Conservation (phyloP, 1,284 basidiomycete genomes). For the Puccinia horiana region DNA sequence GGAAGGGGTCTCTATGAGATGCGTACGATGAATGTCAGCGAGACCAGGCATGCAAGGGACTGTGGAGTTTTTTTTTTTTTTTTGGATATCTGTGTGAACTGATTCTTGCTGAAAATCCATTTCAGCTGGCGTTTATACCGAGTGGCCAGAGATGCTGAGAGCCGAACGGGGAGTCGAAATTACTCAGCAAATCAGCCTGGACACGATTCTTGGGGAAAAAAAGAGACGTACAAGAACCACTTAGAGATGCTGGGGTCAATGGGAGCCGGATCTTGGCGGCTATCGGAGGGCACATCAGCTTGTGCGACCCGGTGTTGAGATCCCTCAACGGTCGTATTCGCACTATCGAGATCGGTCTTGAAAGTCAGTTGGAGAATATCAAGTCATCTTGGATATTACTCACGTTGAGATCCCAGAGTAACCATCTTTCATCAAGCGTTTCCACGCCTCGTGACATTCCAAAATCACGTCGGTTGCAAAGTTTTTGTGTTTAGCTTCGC, state of each 20-base stretch:
- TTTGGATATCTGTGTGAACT: too few relatives aligned
- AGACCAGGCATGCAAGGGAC: too few relatives aligned
- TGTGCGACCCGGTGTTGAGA: constrained; percentile 71
- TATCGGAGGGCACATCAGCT: constrained; percentile 77
- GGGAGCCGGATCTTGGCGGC: constrained; percentile 59
- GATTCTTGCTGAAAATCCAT: background rate
- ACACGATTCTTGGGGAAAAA: constrained; percentile 5
- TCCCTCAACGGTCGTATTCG: constrained; percentile 69
- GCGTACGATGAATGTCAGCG: too few relatives aligned
- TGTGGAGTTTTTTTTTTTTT: too few relatives aligned
- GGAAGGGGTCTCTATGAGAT: too few relatives aligned
- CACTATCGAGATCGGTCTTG: constrained; percentile 54
- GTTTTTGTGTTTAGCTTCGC: constrained; percentile 99
- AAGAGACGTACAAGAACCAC: constrained; percentile 57
- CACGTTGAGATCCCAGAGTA: constrained; percentile 68
- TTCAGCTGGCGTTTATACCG: constrained; percentile 22
- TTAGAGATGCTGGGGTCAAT: constrained; percentile 59
- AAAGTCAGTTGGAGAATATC: constrained; percentile 51
- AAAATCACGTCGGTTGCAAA: constrained; percentile 98
- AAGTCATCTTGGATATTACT: constrained; percentile 67
- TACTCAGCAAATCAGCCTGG: background rate
- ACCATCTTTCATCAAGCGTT: constrained; percentile 83
- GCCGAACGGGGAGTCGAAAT: background rate
- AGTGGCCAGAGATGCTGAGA: constrained; percentile 47
- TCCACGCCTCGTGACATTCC: constrained; percentile 99